Percentiles rank a stretch among this genome's conserved stretches.
These are phyloP conservation scores for Phaeosphaeria sp. DNA, from an alignment of 2,329 filamentous ascomycete genomes.

Conservation along the genomic window DNA sequence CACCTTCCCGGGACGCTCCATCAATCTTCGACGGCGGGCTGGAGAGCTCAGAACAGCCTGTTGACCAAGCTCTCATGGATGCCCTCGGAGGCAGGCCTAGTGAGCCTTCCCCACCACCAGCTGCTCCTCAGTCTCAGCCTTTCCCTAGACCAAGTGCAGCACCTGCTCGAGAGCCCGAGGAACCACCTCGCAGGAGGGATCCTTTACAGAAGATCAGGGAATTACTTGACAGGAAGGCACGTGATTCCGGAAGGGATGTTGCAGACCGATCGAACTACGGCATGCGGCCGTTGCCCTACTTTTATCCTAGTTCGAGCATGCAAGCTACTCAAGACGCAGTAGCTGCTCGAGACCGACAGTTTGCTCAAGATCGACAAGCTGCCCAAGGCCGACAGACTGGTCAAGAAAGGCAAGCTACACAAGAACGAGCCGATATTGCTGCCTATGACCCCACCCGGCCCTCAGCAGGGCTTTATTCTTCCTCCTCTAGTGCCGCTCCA, in stretches of 20 bases:
- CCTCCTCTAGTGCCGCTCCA: constrained; percentile 24
- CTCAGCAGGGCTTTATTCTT: constrained; percentile 29
- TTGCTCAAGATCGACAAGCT: not conserved
- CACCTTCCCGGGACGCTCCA: constrained; percentile 24
- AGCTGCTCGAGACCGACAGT: not conserved
- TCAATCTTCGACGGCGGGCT: constrained; percentile 25
- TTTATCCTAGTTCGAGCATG: constrained; percentile 1
- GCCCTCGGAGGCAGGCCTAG: constrained; percentile 20
- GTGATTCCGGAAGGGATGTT: constrained; percentile 24
- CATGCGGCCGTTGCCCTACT: not conserved
- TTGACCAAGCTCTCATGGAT: constrained; percentile 31
- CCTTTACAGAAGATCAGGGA: constrained; percentile 35
- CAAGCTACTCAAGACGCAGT: not conserved
- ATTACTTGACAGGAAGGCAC: constrained; percentile 34
- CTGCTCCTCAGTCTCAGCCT: constrained; percentile 10
- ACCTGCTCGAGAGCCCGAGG: constrained; percentile 28
- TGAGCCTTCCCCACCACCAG: constrained; percentile 26
- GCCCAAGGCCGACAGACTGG: not conserved
- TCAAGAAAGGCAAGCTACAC: not conserved
- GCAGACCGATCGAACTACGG: constrained; percentile 23
- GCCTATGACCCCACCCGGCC: constrained; percentile 33
- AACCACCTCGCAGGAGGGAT: constrained; percentile 31
- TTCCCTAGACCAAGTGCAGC: constrained; percentile 21
- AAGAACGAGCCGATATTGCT: constrained; percentile 26
- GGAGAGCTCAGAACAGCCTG: constrained; percentile 27